Evolutionary conservation across 495 filamentous ascomycete species (phyloP), one percentile per base, ranked within the genome.

Genomic region (Neurospora africana): DNA sequence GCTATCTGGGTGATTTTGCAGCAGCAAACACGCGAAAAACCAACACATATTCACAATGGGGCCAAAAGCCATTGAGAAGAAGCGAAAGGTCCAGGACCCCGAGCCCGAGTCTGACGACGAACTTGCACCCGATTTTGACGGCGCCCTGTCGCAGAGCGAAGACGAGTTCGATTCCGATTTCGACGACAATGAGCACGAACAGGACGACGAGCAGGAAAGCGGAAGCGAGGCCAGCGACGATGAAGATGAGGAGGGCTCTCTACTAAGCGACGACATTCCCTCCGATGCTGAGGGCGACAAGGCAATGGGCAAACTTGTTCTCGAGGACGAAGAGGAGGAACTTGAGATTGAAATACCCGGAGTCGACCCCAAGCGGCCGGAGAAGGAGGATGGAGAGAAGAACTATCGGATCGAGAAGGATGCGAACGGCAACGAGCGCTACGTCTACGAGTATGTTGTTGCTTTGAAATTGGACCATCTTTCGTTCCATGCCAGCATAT

Each of bases 381-480:
- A 76, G 73, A 76, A 74, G 72, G 77, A 79, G 39, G 77, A 78
- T 19, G 81, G 83, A 53, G 84, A 84, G 11, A 81, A 83, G 69
- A 89, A 90, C 72, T 90, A 88, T 75, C 87, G 81, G 68, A 79
- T 91, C 53, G 84, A 85, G 41, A 86, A 77, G 73, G 86, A 88
- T 68, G 86, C 86, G 69, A 87, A 87, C 77, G 86, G 85, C 13
- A 81, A 82, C 72, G 80, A 79, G 58, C 80, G 85, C 77, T 87
- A 88, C 70, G 84, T 80, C 38, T 95, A 92, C 74, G 83, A 94
- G 69, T 80, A 71, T 30, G 78, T 75, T 35, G 5, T 15, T 68
- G 23, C 19, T 75, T 17, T 19, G 13, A 27, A 35, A 3, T 23
- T 33, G 36, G 68, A 10, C 13, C 21, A 68, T 21, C 11, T 2